Evolutionary conservation across 257 asterid species (phyloP).

Genomic region (Gentiana macrophylla): DNA sequence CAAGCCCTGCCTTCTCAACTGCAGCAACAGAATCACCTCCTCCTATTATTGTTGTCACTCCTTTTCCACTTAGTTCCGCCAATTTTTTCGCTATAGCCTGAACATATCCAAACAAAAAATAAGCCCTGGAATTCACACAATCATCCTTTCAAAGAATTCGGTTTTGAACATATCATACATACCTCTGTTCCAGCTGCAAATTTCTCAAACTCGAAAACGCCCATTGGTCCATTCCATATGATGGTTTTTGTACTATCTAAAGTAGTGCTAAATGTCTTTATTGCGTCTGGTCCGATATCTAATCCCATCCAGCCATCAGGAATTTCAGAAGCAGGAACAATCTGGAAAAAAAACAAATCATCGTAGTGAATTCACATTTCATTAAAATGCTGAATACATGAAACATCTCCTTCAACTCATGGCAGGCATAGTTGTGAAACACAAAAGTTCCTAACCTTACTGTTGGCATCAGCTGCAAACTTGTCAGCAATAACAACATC

Average conservation of each 20-base stretch:
- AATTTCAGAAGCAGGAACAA: conserved; percentile 65
- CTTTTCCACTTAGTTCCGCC: conserved; percentile 80
- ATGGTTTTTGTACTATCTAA: conserved; percentile 58
- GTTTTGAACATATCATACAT: background rate
- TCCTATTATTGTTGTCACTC: conserved; percentile 81
- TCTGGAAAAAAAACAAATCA: conserved; percentile 23
- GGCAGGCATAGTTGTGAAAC: background rate
- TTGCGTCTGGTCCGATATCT: conserved; percentile 74
- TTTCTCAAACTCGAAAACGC: conserved; percentile 78
- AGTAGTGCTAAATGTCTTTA: conserved; percentile 53
- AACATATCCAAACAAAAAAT: background rate
- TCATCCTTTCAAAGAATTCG: background rate
- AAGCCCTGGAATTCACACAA: background rate
- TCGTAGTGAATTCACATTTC: background rate
- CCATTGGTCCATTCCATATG: conserved; percentile 92
- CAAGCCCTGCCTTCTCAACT: conserved; percentile 84
- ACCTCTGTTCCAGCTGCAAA: conserved; percentile 92
- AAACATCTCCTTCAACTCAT: background rate
- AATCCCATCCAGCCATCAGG: conserved; percentile 94
- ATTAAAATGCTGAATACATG: background rate
- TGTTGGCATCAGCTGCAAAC: conserved; percentile 72
- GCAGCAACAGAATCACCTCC: conserved; percentile 96
- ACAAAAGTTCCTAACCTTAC: conserved; percentile 38
- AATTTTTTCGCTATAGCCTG: conserved; percentile 68
- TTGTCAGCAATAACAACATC: conserved; percentile 72